Percentiles rank a stretch among this genome's conserved stretches.
These are phyloP conservation scores for Neopestalotiopsis sp. DNA, from an alignment of 2,329 filamentous ascomycete genomes.

Conservation along the genomic window DNA sequence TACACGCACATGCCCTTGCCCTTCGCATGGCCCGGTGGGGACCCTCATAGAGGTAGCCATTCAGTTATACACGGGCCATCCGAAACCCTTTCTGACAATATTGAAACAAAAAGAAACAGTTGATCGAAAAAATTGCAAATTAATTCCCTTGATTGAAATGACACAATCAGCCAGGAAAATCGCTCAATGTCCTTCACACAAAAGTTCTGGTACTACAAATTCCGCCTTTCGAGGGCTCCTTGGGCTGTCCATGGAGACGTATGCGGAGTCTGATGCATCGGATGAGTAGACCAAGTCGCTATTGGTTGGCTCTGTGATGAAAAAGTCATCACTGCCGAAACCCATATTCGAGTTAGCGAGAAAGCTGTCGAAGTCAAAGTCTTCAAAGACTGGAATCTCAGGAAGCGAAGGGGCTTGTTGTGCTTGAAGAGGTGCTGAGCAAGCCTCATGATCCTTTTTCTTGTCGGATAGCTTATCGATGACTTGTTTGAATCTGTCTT, in stretches of 20 bases:
- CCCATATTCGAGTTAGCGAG: background rate
- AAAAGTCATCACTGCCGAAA: background rate
- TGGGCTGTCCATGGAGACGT: conserved; percentile 12
- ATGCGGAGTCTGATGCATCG: conserved; percentile 10
- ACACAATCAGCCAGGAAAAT: no score
- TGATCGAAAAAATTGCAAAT: no score
- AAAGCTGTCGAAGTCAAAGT: conserved; percentile 4
- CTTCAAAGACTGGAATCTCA: background rate
- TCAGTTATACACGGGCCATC: no score
- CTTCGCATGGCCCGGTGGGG: no score
- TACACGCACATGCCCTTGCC: no score
- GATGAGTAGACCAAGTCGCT: background rate
- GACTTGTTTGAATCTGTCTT: background rate
- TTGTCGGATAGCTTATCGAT: background rate
- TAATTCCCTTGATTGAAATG: no score
- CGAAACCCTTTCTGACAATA: no score
- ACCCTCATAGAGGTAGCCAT: no score
- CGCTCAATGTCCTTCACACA: no score
- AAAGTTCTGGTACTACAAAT: background rate
- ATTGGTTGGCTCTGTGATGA: background rate
- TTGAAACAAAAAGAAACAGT: no score
- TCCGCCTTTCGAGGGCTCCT: background rate
- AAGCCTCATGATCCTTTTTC: background rate
- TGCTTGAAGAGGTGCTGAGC: background rate
- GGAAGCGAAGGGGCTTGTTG: background rate